A percentile compares a stretch with the other conserved stretches of the same genome.
phyloP scores from a whole-genome alignment of 2,329 filamentous ascomycete genomes.

The Aspergillus aculeatus region DNA sequence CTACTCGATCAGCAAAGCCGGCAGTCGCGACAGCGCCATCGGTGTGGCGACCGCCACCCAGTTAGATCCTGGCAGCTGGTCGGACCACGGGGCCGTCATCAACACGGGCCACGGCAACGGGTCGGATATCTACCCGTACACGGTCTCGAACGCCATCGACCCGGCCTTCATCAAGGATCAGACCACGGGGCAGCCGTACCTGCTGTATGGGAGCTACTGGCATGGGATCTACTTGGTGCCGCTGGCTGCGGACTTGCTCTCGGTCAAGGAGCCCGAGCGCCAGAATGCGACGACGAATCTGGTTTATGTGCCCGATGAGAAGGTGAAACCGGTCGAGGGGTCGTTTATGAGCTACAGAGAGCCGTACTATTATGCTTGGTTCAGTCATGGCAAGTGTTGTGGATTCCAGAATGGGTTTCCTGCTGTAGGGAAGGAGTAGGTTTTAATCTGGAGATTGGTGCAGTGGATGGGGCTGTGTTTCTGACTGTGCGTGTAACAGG shows the following conservation, averaged over 20 bases:
- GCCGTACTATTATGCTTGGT: constrained; percentile 42
- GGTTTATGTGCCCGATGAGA: constrained; percentile 20
- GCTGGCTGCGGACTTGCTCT: constrained; percentile 30
- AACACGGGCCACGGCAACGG: constrained; percentile 28
- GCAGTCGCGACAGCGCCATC: constrained; percentile 36
- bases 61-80: constrained; percentile 29
- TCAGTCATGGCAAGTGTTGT: constrained; percentile 42
- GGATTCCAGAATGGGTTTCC: constrained; percentile 29
- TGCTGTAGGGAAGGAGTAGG: constrained; percentile 31
- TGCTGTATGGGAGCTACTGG: constrained; percentile 40
- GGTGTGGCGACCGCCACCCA: constrained; percentile 34
- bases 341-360: constrained; percentile 36
- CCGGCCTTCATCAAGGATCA: constrained; percentile 31
- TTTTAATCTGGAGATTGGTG: background rate
- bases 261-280: constrained; percentile 21
- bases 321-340: constrained; percentile 33
- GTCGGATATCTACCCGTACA: constrained; percentile 32
- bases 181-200: constrained; percentile 25
- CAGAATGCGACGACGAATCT: constrained; percentile 31
- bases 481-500: constrained; percentile 14
- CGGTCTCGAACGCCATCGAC: constrained; percentile 39
- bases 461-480: background rate
- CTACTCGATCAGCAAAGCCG: constrained; percentile 32
- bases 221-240: constrained; percentile 38
- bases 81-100: constrained; percentile 37